Conservation (phyloP, 768 basidiomycete genomes). For the Lentinus tigrinus region DNA sequence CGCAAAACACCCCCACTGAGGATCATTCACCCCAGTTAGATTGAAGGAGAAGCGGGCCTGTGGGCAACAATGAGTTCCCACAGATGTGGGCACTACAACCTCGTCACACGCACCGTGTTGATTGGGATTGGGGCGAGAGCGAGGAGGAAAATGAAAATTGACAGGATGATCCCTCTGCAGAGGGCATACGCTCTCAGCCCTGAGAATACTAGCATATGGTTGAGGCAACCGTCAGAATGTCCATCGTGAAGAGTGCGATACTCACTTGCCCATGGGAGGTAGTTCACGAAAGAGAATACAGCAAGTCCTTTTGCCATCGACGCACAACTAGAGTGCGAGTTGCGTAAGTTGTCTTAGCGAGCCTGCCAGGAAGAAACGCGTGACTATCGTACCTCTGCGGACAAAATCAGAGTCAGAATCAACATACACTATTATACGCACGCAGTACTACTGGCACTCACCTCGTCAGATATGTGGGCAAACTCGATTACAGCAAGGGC, state of each 20-base stretch:
- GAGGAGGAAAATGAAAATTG: not conserved
- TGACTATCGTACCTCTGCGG: not conserved
- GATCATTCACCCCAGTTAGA: not conserved
- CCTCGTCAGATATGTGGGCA: not conserved
- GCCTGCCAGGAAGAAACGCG: not conserved
- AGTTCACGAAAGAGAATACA: not conserved
- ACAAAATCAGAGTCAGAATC: not conserved
- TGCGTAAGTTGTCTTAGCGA: not conserved
- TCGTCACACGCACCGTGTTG: not conserved
- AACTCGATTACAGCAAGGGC: not conserved
- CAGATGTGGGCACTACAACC: too few species aligned
- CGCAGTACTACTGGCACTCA: not conserved
- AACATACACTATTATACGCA: not conserved
- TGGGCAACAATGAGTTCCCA: not conserved
- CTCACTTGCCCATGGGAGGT: not conserved
- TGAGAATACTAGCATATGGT: not conserved
- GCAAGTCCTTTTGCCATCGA: not conserved
- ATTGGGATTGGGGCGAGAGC: not conserved
- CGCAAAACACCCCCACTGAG: not conserved
- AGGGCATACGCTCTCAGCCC: not conserved
- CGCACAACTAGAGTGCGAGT: not conserved
- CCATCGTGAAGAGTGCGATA: not conserved
- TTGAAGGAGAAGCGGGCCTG: not conserved
- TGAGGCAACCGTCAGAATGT: too few species aligned
- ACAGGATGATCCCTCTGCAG: not conserved